A percentile compares a stretch with the other conserved stretches of the same genome.
These are phyloP conservation scores for Aurantiochytrium sp. DNA, from an alignment of 108 stramenopile species.

Conservation along the genomic window DNA sequence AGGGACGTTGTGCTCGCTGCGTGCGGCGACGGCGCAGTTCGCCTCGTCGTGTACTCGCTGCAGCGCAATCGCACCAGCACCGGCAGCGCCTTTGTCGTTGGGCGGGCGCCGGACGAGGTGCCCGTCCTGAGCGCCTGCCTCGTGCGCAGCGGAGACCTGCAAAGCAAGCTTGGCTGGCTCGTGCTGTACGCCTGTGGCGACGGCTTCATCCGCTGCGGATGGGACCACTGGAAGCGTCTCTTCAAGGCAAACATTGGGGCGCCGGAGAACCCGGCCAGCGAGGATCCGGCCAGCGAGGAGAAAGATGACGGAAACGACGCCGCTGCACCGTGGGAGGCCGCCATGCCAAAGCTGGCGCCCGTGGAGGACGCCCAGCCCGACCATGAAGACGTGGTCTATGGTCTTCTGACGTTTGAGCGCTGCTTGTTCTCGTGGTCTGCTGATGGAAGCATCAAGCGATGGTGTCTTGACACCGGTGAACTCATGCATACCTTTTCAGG, in stretches of 20 bases:
- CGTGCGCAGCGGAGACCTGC: background rate
- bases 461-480: background rate
- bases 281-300: too few species aligned
- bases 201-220: constrained; percentile 2
- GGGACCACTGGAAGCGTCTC: background rate
- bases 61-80: background rate
- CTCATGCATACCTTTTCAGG: background rate
- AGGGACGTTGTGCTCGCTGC: background rate
- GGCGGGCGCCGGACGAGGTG: background rate
- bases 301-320: background rate
- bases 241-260: background rate
- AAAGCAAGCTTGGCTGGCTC: background rate
- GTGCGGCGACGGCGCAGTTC: background rate
- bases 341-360: background rate
- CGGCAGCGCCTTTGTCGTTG: background rate
- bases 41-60: background rate
- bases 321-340: background rate
- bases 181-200: background rate
- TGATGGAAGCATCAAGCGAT: background rate
- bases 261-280: too few species aligned
- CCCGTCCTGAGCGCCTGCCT: background rate
- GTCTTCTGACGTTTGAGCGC: background rate
- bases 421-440: background rate
- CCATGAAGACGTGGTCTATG: background rate
- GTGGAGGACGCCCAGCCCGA: background rate